Evolutionary conservation across 495 filamentous ascomycete genomes (phyloP), one percentile per base, ranked within the genome.

Genomic region (Penicillium odoratum): DNA sequence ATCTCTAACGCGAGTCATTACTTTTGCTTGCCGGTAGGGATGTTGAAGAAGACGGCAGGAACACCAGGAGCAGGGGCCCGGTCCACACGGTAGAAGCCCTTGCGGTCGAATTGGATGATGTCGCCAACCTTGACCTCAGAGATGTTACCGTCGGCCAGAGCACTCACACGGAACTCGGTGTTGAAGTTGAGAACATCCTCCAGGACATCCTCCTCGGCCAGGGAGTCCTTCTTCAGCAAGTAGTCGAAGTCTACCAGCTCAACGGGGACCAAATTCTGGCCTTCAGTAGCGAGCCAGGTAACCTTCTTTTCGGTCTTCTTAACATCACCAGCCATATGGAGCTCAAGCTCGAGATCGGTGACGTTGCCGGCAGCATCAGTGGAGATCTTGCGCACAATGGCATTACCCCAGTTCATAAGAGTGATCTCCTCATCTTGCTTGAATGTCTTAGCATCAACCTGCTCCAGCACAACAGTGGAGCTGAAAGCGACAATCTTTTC

Each of bases 251-350:
- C 91, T 62, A 91, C 90, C 5, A 96, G 79, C 70, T 96, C 89
- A 21, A 94, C 87, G 0, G 88, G 85, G 31, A 96, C 81, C 7
- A 94, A 77, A 21, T 87, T 83, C 75, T 93, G 89, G 42, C 82
- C 83, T 47, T 91, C 82, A 4, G 78, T 79, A 16, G 51, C n/a
- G 21, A 97, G 79, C 92, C 92, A 97, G 3, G 93, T 96, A 29
- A 97, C 81, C 79, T 96, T 97, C 83, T 96, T 96, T 67, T 91
- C 85, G n/a, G 92, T 96, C 71, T 85, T 84, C 79, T 93, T 94
- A 71, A 97, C 86, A 68, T 97, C 93, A 53, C 93, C 93, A 66
- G 88, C 79, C 30, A 95, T 84, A 67, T 96, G 87, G 4, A 97
- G 82, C 66, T 94, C 90, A 45, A 91, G 80, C 43, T 87, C 88